Evolutionary conservation across 2,329 filamentous ascomycete genomes (phyloP).

Genomic region (Lachnellula hyalina): DNA sequence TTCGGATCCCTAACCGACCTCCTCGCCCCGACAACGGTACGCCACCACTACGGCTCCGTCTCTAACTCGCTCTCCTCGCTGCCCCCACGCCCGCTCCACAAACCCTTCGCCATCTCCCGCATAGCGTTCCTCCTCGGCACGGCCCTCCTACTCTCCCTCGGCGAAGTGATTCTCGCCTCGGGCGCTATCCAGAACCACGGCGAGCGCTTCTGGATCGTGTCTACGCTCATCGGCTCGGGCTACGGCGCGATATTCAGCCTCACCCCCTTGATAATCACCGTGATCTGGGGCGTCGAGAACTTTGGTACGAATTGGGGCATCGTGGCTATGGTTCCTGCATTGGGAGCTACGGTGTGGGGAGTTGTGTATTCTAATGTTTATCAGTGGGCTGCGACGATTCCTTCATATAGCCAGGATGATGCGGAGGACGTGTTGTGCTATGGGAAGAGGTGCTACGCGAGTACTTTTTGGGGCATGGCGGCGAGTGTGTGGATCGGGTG

Average conservation of each 20-base stretch:
- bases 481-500: conserved; percentile 74
- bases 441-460: conserved; percentile 73
- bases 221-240: conserved; percentile 77
- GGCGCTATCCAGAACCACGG: conserved; percentile 69
- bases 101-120: conserved; percentile 62
- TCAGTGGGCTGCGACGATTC: conserved; percentile 55
- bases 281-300: conserved; percentile 98
- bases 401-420: conserved; percentile 33
- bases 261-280: conserved; percentile 86
- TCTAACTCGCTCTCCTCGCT: conserved; percentile 32
- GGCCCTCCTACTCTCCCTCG: conserved; percentile 66
- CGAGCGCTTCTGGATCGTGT: conserved; percentile 80
- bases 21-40: conserved; percentile 59
- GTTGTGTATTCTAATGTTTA: conserved; percentile 81
- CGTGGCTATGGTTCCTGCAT: conserved; percentile 82
- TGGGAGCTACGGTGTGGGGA: conserved; percentile 86
- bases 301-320: conserved; percentile 98
- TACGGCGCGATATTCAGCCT: conserved; percentile 91
- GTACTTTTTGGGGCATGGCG: conserved; percentile 82
- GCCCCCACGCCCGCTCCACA: conserved; percentile 31
- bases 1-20: conserved; percentile 86
- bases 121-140: conserved; percentile 74
- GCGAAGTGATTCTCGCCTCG: conserved; percentile 72
- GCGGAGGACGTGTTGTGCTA: conserved; percentile 64
- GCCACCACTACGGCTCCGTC: conserved; percentile 23